Conservation (phyloP, 257 asterid species). For the Fraxinus americana region DNA sequence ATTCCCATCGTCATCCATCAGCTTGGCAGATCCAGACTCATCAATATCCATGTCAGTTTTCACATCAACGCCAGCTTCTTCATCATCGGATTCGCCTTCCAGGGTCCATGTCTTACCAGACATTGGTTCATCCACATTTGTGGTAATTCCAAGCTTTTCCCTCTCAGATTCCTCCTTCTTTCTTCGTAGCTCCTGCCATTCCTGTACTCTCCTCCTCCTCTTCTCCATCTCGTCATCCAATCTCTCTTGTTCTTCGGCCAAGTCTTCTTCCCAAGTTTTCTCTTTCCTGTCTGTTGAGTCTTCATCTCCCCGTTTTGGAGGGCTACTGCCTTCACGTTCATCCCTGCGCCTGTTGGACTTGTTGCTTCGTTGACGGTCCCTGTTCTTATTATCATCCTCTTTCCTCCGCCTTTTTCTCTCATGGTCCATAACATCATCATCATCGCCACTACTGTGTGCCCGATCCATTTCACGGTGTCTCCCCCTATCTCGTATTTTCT, state of each 20-base stretch:
- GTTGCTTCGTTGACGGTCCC: constrained; percentile 50
- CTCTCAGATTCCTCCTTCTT: constrained; percentile 68
- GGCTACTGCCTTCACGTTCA: constrained; percentile 42
- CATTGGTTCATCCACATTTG: constrained; percentile 44
- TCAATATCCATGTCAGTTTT: constrained; percentile 51
- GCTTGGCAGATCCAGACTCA: constrained; percentile 41
- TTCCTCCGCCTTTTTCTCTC: constrained; percentile 71
- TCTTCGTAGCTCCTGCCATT: constrained; percentile 84
- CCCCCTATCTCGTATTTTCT: constrained; percentile 52
- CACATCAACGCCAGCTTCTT: constrained; percentile 62
- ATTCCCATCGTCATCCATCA: constrained; percentile 31
- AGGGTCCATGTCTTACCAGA: constrained; percentile 87
- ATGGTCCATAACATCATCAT: constrained; percentile 48
- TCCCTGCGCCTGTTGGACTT: constrained; percentile 45
- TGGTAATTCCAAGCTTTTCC: constrained; percentile 62
- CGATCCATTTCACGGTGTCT: constrained; percentile 46
- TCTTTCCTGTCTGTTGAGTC: constrained; percentile 39
- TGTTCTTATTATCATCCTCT: constrained; percentile 51
- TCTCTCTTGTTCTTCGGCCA: constrained; percentile 77
- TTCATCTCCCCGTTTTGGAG: constrained; percentile 46
- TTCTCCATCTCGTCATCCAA: constrained; percentile 86
- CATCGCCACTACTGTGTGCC: constrained; percentile 55
- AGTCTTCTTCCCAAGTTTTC: constrained; percentile 64
- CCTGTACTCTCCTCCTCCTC: constrained; percentile 88
- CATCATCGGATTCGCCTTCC: constrained; percentile 92